A percentile compares a stretch with the other conserved stretches of the same genome.
Evolutionary conservation across 148 eudicot species (phyloP).

Genomic region (Arctostaphylos glauca): DNA sequence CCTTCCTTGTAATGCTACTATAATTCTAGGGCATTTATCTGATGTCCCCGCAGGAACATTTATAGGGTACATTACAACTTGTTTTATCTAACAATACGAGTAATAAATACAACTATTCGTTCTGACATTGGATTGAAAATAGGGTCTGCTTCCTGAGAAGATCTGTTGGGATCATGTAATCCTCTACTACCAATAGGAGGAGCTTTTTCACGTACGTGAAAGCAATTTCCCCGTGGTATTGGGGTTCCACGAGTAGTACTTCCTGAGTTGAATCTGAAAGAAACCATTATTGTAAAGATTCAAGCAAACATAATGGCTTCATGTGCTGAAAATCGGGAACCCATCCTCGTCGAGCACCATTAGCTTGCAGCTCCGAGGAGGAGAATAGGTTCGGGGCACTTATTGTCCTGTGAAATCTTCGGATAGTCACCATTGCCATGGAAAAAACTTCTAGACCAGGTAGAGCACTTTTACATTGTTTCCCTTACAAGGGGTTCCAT

Average conservation of each 20-base stretch:
- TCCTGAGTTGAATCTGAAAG: too few relatives aligned
- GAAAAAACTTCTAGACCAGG: not conserved
- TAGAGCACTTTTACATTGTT: not conserved
- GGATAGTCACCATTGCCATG: not conserved
- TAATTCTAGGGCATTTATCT: too few relatives aligned
- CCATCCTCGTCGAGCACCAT: not conserved
- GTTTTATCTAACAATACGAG: not conserved
- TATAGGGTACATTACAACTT: not conserved
- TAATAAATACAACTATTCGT: not conserved
- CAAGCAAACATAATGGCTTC: too few relatives aligned
- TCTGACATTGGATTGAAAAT: not conserved
- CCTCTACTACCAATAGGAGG: too few relatives aligned
- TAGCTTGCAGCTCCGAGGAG: too few relatives aligned
- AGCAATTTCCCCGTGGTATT: too few relatives aligned
- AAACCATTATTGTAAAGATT: too few relatives aligned
- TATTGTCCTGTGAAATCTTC: not conserved
- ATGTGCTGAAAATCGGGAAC: not conserved
- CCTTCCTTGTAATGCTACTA: not conserved
- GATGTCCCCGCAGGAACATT: too few relatives aligned
- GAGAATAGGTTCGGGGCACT: not conserved
- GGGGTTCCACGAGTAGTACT: too few relatives aligned
- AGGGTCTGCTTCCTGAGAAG: not conserved
- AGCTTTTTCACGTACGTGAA: too few relatives aligned
- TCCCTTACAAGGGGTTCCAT: not conserved
- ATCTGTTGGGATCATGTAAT: too few relatives aligned